These are phyloP conservation scores for Populus tomentosa DNA, from an alignment of 441 rosid genomes.

Conservation along the genomic window DNA sequence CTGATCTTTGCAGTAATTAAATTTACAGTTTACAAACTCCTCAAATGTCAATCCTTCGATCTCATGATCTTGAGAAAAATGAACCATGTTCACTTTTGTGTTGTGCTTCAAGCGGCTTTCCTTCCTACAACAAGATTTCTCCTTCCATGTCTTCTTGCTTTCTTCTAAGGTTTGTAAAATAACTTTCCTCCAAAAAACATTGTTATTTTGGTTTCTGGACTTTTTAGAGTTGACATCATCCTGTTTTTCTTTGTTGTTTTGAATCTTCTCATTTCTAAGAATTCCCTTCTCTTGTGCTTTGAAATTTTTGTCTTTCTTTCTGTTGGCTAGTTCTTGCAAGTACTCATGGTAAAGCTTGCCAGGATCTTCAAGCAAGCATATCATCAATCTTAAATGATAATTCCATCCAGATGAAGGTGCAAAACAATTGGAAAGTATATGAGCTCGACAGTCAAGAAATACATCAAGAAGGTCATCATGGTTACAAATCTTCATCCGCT, in stretches of 20 bases:
- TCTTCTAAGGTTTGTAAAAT: background rate
- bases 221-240: background rate
- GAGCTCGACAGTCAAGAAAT: slow-evolving; percentile 28
- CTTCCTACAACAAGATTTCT: background rate
- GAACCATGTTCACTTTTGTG: background rate
- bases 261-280: background rate
- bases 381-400: slow-evolving; percentile 23
- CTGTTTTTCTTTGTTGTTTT: background rate
- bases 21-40: slow-evolving; percentile 20
- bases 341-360: slow-evolving; percentile 6
- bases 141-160: background rate
- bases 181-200: background rate
- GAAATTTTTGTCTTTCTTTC: background rate
- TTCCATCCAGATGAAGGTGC: slow-evolving; percentile 36
- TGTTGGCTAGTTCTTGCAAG: slow-evolving; percentile 1
- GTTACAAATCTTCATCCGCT: slow-evolving; percentile 32
- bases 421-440: slow-evolving; percentile 35
- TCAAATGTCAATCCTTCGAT: background rate
- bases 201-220: background rate
- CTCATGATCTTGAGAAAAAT: background rate
- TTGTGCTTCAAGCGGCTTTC: background rate
- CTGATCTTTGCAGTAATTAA: background rate
- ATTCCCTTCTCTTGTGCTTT: slow-evolving; percentile 4
- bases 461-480: background rate
- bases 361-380: slow-evolving; percentile 26